These are phyloP conservation scores for Cystofilobasidium macerans DNA, from an alignment of 768 basidiomycete species.

Conservation along the genomic window DNA sequence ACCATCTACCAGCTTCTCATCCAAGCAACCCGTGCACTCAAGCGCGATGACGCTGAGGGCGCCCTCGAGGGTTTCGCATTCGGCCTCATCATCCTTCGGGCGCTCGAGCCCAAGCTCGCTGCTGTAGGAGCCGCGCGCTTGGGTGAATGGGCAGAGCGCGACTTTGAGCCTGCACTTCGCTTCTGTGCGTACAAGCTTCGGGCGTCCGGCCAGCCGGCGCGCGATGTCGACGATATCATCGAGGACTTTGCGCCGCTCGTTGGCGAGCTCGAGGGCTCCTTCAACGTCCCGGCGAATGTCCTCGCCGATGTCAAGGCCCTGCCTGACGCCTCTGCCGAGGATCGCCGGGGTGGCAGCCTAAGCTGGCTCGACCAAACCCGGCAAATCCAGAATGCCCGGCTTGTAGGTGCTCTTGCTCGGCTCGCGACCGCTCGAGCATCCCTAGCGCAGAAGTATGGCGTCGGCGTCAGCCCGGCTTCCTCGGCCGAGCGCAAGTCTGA, in stretches of 20 bases:
- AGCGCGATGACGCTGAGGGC: slow-evolving; percentile 50
- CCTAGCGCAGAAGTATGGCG: slow-evolving; percentile 39
- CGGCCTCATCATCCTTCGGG: slow-evolving; percentile 58
- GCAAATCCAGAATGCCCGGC: slow-evolving; percentile 75
- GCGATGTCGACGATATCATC: slow-evolving; percentile 32
- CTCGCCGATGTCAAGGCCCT: slow-evolving; percentile 46
- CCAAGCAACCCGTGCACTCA: slow-evolving; percentile 46
- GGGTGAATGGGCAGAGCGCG: slow-evolving; percentile 60
- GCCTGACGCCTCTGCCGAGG: slow-evolving; percentile 27
- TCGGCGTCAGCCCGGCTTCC: no score
- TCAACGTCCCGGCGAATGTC: neutral
- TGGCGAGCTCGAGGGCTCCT: slow-evolving; percentile 31
- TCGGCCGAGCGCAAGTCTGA: neutral
- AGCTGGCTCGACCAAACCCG: slow-evolving; percentile 72
- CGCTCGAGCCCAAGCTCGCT: slow-evolving; percentile 60
- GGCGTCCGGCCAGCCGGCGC: slow-evolving; percentile 39
- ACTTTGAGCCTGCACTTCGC: slow-evolving; percentile 78
- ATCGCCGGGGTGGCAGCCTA: slow-evolving; percentile 37
- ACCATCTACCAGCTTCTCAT: slow-evolving; percentile 67
- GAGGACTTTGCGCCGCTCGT: neutral
- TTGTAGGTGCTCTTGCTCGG: slow-evolving; percentile 72
- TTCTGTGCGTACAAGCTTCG: slow-evolving; percentile 80
- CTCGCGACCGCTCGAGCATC: slow-evolving; percentile 64
- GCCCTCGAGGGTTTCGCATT: slow-evolving; percentile 61
- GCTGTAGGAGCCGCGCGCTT: slow-evolving; percentile 68